Evolutionary conservation across 345 rosid genomes (phyloP), one percentile per base, ranked within the genome.

Genomic region (Brassica rapa): DNA sequence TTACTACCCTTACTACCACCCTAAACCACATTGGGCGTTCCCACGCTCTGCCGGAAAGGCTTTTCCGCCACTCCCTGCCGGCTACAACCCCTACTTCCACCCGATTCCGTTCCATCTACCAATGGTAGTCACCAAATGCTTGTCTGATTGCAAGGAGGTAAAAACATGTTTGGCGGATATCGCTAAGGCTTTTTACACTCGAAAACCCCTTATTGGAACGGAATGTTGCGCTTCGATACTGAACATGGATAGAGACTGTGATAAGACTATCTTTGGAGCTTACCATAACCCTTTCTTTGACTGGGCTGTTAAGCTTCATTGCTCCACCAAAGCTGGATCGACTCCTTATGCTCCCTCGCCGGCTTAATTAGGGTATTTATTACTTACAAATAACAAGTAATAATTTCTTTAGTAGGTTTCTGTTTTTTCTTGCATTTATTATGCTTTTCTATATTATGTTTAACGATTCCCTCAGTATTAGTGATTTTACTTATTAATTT

Each of bases 211-310:
- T 49, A 12, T 68, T 61, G 78, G 64, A 33, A 1, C 5, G 0
- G 70, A 79, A 8, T 79, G 82, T 62, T 79, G 82, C 4, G 73
- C 73, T 14, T 49, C 78, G 3, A 73, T 79, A 21, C 8, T 7
- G 16, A 79, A 79, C 16, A 79, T 73, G 73, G 21, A 66, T 30
- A 35, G 8, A 19, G 77, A 78, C 8, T 78, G 77, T 46, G 73
- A 78, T 4, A 78, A 72, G 77, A 78, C 81, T 15, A 6, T 78
- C 53, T 78, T 78, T 78, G 81, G 81, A 57, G 62, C 77, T 1
- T 78, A 1, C n/a, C 81, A 78, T 12, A 78, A 57, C 62, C 62
- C 68, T 78, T 78, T 57, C 73, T 78, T 78, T 11, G 21, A 78
- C 55, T 72, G 72, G 11, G 0, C 57, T 2, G 77, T 78, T 30